Evolutionary conservation across 1,284 basidiomycete genomes (phyloP).

Genomic region (Takashimella koratensis): DNA sequence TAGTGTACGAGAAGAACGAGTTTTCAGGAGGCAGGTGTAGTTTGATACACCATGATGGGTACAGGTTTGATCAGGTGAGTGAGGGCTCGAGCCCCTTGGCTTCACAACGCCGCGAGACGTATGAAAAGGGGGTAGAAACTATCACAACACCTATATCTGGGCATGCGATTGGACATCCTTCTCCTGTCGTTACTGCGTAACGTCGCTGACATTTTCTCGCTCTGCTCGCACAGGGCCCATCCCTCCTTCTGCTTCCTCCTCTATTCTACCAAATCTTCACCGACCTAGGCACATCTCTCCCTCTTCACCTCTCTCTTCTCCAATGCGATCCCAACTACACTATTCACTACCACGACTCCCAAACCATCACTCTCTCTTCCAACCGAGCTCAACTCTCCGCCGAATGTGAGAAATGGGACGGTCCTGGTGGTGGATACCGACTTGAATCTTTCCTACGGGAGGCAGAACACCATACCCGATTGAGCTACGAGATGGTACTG

Average conservation of each 20-base stretch:
- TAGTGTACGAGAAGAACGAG: constrained; percentile 51
- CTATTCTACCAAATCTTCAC: constrained; percentile 52
- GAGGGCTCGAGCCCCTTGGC: too few species aligned
- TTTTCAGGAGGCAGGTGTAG: constrained; percentile 55
- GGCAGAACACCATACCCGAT: constrained; percentile 28
- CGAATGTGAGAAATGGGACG: constrained; percentile 54
- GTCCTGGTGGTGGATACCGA: constrained; percentile 50
- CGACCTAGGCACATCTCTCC: constrained; percentile 51
- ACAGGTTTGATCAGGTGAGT: constrained; percentile 45
- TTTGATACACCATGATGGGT: constrained; percentile 52
- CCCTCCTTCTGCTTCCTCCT: constrained; percentile 53
- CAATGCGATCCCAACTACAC: constrained; percentile 52
- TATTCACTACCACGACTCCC: constrained; percentile 53
- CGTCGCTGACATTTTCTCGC: too few species aligned
- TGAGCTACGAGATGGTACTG: constrained; percentile 53
- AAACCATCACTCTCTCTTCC: constrained; percentile 50
- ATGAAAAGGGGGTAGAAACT: too few species aligned
- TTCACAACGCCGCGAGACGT: too few species aligned
- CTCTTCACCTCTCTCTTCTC: constrained; percentile 50
- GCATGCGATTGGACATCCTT: too few species aligned
- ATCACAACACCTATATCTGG: too few species aligned
- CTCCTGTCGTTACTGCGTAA: too few species aligned
- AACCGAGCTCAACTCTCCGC: constrained; percentile 51
- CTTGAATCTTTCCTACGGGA: constrained; percentile 37
- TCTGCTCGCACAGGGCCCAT: constrained; percentile 52